These are phyloP conservation scores for Anastatica hierochuntica DNA, from an alignment of 345 rosid genomes.

Conservation along the genomic window DNA sequence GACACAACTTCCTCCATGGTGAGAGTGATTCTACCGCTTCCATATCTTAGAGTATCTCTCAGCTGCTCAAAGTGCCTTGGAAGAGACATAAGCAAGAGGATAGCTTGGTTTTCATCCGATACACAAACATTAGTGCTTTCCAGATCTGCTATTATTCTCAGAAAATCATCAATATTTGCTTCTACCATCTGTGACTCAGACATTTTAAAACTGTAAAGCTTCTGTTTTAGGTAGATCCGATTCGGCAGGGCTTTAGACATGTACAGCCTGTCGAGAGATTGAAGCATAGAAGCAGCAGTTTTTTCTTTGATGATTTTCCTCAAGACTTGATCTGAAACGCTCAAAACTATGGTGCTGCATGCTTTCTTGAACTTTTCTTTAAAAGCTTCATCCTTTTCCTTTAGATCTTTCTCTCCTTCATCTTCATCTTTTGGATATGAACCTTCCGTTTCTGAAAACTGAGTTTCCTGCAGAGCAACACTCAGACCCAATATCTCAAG, in stretches of 20 bases:
- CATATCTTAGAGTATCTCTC: too few relatives aligned
- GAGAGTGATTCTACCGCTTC: too few relatives aligned
- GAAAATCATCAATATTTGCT: neutral
- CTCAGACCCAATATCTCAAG: neutral
- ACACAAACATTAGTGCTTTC: neutral
- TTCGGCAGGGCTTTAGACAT: neutral
- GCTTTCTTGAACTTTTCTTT: neutral
- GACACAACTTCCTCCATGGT: too few relatives aligned
- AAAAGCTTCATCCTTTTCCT: neutral
- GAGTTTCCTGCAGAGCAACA: neutral
- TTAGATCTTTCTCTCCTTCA: neutral
- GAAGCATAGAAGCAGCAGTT: neutral
- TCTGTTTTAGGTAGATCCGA: too few relatives aligned
- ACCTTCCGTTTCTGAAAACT: fast-evolving
- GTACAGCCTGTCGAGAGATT: neutral
- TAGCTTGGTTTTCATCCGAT: too few relatives aligned
- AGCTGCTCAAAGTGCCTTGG: too few relatives aligned
- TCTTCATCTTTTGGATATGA: neutral
- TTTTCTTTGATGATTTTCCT: too few relatives aligned
- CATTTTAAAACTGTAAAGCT: neutral
- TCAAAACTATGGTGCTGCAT: neutral
- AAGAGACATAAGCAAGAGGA: too few relatives aligned
- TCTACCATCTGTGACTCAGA: neutral
- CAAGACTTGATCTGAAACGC: neutral
- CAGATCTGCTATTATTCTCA: neutral